Percentiles rank a stretch among this genome's conserved stretches.
Conservation (phyloP, 176 grass and related monocot genomes). For the Pontederia paniculata region DNA sequence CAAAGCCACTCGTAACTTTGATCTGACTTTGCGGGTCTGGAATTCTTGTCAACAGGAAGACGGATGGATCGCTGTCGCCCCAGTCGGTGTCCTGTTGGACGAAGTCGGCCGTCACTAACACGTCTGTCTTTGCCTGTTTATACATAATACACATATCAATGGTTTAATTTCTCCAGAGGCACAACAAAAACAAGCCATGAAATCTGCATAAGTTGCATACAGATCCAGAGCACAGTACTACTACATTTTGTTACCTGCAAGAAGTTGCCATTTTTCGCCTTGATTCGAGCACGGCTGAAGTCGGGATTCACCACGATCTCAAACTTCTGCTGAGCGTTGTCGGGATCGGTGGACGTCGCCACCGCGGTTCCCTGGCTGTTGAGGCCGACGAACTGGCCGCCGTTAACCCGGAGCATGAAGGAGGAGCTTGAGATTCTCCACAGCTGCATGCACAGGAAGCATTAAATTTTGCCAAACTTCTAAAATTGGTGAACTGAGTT, state of each 20-base stretch:
- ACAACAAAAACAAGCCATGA: too few relatives aligned
- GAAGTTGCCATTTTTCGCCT: conserved; percentile 41
- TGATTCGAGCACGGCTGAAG: conserved; percentile 26
- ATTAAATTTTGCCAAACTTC: too few relatives aligned
- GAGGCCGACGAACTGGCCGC: conserved; percentile 35
- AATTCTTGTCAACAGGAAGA: conserved; percentile 25
- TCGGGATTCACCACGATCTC: conserved; percentile 31
- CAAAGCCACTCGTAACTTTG: conserved; percentile 59
- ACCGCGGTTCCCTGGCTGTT: conserved; percentile 18
- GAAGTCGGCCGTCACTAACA: conserved; percentile 29
- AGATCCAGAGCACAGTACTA: too few relatives aligned
- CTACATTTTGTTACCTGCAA: conserved; percentile 27
- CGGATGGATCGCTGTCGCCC: conserved; percentile 51
- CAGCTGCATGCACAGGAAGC: conserved; percentile 20
- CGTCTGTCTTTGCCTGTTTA: conserved; percentile 27
- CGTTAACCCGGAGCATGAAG: conserved; percentile 34
- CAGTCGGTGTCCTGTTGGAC: conserved; percentile 22
- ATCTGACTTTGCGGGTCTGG: conserved; percentile 28
- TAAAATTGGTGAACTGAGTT: too few relatives aligned
- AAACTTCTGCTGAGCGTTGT: conserved; percentile 27
- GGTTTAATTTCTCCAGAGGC: too few relatives aligned
- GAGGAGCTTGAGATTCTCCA: conserved; percentile 49
- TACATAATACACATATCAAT: too few relatives aligned
- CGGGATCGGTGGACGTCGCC: conserved; percentile 24
- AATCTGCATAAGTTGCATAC: too few relatives aligned